These are phyloP conservation scores for Solanum lignicaule DNA, from an alignment of 257 asterid genomes.

Conservation along the genomic window DNA sequence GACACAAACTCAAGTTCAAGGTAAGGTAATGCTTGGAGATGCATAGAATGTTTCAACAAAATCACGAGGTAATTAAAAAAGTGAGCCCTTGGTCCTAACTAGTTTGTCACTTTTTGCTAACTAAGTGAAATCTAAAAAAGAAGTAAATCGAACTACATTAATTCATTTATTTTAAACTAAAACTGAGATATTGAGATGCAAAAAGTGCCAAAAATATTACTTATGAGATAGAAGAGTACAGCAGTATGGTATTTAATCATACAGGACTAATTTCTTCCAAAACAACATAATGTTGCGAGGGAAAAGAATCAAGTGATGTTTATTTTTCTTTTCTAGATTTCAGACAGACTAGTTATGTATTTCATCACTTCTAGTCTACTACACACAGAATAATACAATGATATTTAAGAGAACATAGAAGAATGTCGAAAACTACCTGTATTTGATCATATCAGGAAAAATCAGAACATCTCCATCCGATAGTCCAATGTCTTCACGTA, in stretches of 20 bases:
- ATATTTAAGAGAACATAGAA: not conserved
- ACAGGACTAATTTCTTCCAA: not conserved
- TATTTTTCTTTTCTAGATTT: not conserved
- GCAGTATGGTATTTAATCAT: not conserved
- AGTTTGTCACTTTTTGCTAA: not conserved
- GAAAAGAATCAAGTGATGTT: not conserved
- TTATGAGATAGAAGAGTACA: not conserved
- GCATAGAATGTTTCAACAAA: not conserved
- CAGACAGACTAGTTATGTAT: not conserved
- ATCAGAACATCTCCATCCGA: conserved; percentile 77
- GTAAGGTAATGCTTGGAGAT: not conserved
- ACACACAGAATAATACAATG: not conserved
- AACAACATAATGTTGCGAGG: not conserved
- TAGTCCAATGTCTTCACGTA: conserved; percentile 39
- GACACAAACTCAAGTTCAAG: not conserved
- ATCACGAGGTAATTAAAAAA: not conserved
- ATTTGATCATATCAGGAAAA: conserved; percentile 83
- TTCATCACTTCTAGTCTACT: not conserved
- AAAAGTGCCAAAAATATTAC: not conserved
- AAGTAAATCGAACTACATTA: not conserved
- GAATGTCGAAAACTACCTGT: conserved; percentile 39
- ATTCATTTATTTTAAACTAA: not conserved
- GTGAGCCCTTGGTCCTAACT: not conserved
- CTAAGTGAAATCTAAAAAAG: not conserved
- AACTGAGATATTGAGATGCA: not conserved